Base-by-base conservation (phyloP, 331 rosid genomes). In the Quercus phellos region DNA sequence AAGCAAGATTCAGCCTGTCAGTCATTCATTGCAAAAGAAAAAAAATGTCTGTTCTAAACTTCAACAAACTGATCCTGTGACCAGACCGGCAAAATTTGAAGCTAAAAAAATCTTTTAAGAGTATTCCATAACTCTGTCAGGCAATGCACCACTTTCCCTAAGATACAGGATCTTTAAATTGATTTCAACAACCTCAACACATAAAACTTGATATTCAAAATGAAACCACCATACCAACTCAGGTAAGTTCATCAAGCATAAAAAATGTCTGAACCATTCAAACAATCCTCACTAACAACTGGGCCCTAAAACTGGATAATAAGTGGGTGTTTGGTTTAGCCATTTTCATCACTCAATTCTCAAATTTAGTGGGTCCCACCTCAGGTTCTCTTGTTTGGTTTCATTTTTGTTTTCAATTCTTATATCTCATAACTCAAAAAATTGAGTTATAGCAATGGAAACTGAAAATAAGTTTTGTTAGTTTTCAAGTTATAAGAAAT, bases 1-100 rank as follows among this genome's bases (percentile, higher is more conserved):
- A 43, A 22, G n/a, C 38, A 4, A 58, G 38, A 72, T 55, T 56
- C 55, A 81, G 46, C 73, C 64, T 46, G 68, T 74, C 51, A 51
- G 54, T 50, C 30, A 66, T 58, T 50, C 19, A 79, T 38, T 70
- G 30, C 27, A 21, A 60, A 63, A 64, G 22, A 55, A 29, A 43
- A 43, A 30, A 2, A n/a, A 17, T 21, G 3, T 21, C 35, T 7
- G 35, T 4, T 14, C 2, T 27, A 61, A 26, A 27, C 16, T 4
- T 61, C n/a, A 13, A 61, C 30, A 63, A 63, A 30, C 42, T 63
- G 69, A 29, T 63, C 17, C 69, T 30, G 32, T 26, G 17, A 30
- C 19, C 19, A 29, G 6, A 30, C 69, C 7, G 22, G 69, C 2
- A 30, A 30, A 63, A 27, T 6, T 63, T 58, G 64, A 27, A 7